Conservation (phyloP, 1,284 basidiomycete species). For the Cryptococcus maquisensis region DNA sequence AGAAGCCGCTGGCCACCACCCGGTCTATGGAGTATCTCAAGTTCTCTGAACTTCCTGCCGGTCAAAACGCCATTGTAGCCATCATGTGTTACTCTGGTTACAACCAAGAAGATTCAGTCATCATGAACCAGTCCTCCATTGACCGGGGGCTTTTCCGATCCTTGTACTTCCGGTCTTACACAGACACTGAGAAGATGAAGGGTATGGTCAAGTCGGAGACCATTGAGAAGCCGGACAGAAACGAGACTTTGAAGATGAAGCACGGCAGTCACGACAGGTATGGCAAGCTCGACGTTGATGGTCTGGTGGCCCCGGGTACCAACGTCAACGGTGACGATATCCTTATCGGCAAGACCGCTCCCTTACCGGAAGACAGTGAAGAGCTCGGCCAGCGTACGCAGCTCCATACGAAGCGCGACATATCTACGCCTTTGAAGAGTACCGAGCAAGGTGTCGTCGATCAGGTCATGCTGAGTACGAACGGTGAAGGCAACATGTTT, state of each 20-base stretch:
- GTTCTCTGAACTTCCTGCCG: constrained; percentile 95
- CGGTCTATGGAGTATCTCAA: constrained; percentile 98
- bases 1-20: constrained; percentile 96
- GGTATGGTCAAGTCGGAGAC: constrained; percentile 89
- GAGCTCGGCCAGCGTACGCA: constrained; percentile 93
- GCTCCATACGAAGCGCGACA: constrained; percentile 85
- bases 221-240: constrained; percentile 93
- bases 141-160: constrained; percentile 97
- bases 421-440: constrained; percentile 94
- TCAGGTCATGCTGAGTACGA: constrained; percentile 94
- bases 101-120: constrained; percentile 99
- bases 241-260: constrained; percentile 93
- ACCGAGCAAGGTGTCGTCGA: constrained; percentile 98
- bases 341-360: constrained; percentile 98
- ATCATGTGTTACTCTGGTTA: constrained; percentile 99
- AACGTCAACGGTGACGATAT: constrained; percentile 96
- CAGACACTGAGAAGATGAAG: constrained; percentile 96
- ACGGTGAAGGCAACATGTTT: constrained; percentile 93
- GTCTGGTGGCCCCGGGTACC: constrained; percentile 90
- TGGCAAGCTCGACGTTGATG: constrained; percentile 96
- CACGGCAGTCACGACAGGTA: constrained; percentile 76
- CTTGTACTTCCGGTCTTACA: constrained; percentile 97
- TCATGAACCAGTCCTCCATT: constrained; percentile 99
- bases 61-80: constrained; percentile 96
- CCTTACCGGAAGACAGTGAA: constrained; percentile 92